These are phyloP conservation scores for Cladosporium velox DNA, from an alignment of 2,329 filamentous ascomycete genomes.

Conservation along the genomic window DNA sequence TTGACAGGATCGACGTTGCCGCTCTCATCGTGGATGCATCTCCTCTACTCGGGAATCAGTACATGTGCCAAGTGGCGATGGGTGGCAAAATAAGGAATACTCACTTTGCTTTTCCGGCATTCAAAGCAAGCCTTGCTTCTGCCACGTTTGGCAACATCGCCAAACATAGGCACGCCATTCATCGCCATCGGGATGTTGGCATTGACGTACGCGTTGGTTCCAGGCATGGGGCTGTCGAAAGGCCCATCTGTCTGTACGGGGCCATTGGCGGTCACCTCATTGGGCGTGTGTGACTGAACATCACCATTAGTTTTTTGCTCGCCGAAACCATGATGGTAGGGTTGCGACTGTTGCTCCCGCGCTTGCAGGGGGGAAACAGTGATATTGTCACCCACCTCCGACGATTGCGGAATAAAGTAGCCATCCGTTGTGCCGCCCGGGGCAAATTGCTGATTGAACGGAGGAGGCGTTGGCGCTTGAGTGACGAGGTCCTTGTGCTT, in stretches of 20 bases:
- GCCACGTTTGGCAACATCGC: conserved; percentile 38
- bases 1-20: conserved; percentile 66
- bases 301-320: conserved; percentile 19
- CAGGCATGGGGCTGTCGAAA: conserved; percentile 29
- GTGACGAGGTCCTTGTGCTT: conserved; percentile 61
- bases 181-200: conserved; percentile 49
- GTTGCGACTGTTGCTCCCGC: conserved; percentile 13
- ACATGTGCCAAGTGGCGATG: conserved; percentile 19
- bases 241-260: conserved; percentile 7
- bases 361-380: conserved; percentile 25
- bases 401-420: conserved; percentile 25
- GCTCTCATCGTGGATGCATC: conserved; percentile 67
- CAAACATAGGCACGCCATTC: conserved; percentile 62
- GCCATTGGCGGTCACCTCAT: conserved; percentile 8
- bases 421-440: conserved; percentile 22
- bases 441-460: conserved; percentile 19
- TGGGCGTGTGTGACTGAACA: conserved; percentile 20
- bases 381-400: conserved; percentile 34
- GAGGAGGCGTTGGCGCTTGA: conserved; percentile 25
- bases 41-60: conserved; percentile 50
- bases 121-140: conserved; percentile 66
- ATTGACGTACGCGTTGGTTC: conserved; percentile 37
- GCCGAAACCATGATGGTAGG: conserved; percentile 17
- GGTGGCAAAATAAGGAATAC: conserved; percentile 19
- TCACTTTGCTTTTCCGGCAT: conserved; percentile 61